A percentile compares a stretch with the other conserved stretches of the same genome.
phyloP scores from a whole-genome alignment of 148 eudicot species.

The Amaranthus cruentus region DNA sequence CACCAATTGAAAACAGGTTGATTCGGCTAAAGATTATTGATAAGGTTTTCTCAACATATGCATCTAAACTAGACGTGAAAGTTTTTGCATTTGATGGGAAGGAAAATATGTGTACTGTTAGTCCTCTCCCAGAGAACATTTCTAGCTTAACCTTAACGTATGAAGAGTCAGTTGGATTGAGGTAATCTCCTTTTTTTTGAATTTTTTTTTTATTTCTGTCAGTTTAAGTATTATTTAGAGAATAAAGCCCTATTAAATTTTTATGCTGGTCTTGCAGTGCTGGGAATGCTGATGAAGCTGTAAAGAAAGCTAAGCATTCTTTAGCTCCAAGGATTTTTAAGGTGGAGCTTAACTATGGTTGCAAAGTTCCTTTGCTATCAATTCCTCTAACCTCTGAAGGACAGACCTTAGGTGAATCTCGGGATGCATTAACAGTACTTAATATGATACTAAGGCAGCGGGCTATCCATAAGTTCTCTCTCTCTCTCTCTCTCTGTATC shows the following conservation, averaged over 20 bases:
- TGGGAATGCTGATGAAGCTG: conserved; percentile 34
- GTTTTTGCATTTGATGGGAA: conserved; percentile 68
- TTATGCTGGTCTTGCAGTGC: conserved; percentile 24
- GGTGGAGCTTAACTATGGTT: conserved; percentile 55
- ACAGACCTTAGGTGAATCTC: conserved; percentile 34
- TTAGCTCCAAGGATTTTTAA: conserved; percentile 45
- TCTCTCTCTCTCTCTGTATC: conserved; percentile 1
- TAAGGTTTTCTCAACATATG: conserved; percentile 43
- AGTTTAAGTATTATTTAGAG: background rate
- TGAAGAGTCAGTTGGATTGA: conserved; percentile 54
- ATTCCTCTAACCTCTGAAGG: conserved; percentile 39
- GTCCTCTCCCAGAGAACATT: conserved; percentile 50
- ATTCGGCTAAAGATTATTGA: conserved; percentile 51
- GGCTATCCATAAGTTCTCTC: conserved; percentile 49
- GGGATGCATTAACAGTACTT: conserved; percentile 61
- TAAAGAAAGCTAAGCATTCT: conserved; percentile 58
- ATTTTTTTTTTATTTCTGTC: background rate
- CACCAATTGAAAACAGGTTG: conserved; percentile 46
- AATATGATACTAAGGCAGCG: conserved; percentile 62
- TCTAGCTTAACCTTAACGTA: conserved; percentile 47
- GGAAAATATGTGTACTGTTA: conserved; percentile 60
- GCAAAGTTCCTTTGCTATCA: conserved; percentile 45
- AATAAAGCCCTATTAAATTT: background rate
- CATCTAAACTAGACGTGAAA: conserved; percentile 51
- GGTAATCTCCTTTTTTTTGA: conserved; percentile 34